Base-by-base conservation (phyloP, 1,284 basidiomycete genomes). In the Apiotrichum veenhuisii region DNA sequence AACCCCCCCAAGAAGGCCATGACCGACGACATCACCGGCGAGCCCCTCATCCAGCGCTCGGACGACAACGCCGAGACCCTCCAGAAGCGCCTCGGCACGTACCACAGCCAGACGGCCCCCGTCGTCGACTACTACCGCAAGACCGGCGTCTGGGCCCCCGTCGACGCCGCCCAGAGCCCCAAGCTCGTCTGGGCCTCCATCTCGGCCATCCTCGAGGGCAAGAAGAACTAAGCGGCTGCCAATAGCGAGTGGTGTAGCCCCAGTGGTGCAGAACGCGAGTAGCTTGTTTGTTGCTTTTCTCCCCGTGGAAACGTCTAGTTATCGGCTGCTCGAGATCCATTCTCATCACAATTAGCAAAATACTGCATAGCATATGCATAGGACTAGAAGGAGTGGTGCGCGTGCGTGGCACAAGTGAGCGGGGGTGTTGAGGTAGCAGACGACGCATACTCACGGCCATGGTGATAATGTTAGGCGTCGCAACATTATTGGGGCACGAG, bases 51-150 rank as follows among this genome's bases (percentile, higher is more conserved):
- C 68, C 91, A 92, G 76, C 87, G 88, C 63, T 91, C 91, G 18
- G 91, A 94, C 75, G 91, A 94, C 80, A 94, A 94, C 68, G 87
- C 89, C 62, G 91, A 96, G 76, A 91, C 95, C 15, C 83, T 98
- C 54, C 84, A 86, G 69, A 97, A 95, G 80, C 88, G 95, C 50
- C 82, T 98, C 54, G 69, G 75, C 10, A 86, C 90, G 15, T 98
- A 89, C 83, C 95, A 98, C 81, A 54, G 70, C 52, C 93, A 96
- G 78, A 98, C 95, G 23, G 88, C 87, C 4, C 93, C 94, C 33
- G 95, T 98, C 27, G 89, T 93, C n/a, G 91, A 91, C 53, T 97
- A 96, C 82, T 98, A 98, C 85, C 89, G 88, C 78, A 82, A 83
- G 66, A 88, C 91, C 70, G 88, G 89, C 49, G 83, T 95, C 52